Evolutionary conservation across 2,329 filamentous ascomycete genomes (phyloP).

Genomic region (Eutypella sp.): DNA sequence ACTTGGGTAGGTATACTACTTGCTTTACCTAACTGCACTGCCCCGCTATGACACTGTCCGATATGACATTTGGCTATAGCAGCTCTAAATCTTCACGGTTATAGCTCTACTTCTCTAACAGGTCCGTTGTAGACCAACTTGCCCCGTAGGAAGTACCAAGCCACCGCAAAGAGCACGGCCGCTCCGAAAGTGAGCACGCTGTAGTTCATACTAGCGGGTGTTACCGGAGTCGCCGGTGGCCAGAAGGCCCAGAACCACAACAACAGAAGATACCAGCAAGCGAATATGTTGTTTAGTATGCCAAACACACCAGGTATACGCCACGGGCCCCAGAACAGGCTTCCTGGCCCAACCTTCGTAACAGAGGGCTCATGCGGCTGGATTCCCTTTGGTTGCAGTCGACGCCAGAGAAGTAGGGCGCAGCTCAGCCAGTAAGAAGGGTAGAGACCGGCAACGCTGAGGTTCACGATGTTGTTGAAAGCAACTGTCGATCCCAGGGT

Average conservation of each 20-base stretch:
- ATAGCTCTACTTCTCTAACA: slow-evolving; percentile 18
- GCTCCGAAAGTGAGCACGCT: slow-evolving; percentile 38
- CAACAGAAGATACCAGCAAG: slow-evolving; percentile 48
- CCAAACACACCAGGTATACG: slow-evolving; percentile 45
- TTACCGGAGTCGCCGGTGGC: slow-evolving; percentile 31
- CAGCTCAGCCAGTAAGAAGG: slow-evolving; percentile 37
- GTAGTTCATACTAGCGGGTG: slow-evolving; percentile 41
- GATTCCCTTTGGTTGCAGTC: slow-evolving; percentile 28
- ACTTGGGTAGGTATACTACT: no score
- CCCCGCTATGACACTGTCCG: no score
- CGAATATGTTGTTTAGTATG: slow-evolving; percentile 48
- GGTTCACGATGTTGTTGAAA: slow-evolving; percentile 40
- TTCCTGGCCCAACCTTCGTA: neutral
- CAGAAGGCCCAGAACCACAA: slow-evolving; percentile 54
- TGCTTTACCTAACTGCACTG: no score
- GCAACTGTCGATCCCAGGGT: slow-evolving; percentile 25
- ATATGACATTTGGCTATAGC: no score
- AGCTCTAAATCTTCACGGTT: no score
- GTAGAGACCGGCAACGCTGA: slow-evolving; percentile 38
- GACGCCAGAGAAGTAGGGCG: slow-evolving; percentile 35
- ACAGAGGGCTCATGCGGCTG: slow-evolving; percentile 7
- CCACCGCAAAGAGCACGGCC: slow-evolving; percentile 37
- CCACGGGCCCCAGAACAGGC: slow-evolving; percentile 49
- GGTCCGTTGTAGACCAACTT: slow-evolving; percentile 42
- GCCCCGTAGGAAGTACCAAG: slow-evolving; percentile 41